phyloP scores from a whole-genome alignment of 2,329 filamentous ascomycete species.

The Ophiostoma quercus region DNA sequence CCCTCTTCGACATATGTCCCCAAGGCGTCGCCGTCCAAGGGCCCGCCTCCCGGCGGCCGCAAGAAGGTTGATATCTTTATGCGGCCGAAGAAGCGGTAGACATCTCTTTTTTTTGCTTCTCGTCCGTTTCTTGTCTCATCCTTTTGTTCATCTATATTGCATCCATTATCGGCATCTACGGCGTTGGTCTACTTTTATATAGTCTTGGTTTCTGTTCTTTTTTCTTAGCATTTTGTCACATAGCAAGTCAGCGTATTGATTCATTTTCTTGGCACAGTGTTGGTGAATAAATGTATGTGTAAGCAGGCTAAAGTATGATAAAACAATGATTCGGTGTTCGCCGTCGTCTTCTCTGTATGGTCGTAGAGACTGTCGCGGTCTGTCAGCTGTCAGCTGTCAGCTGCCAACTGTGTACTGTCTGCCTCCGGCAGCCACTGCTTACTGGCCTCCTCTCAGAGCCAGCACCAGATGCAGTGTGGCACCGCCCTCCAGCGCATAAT shows the following conservation, averaged over 20 bases:
- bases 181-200: not conserved
- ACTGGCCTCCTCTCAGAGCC: constrained; percentile 69
- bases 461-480: constrained; percentile 93
- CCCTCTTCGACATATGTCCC: not conserved
- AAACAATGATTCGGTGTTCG: not conserved
- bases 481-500: constrained; percentile 87
- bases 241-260: not conserved
- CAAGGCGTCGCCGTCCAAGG: constrained; percentile 4
- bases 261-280: not conserved
- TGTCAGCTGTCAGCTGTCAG: too few species aligned
- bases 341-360: too few species aligned
- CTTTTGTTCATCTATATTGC: not conserved
- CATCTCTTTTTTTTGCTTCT: not conserved
- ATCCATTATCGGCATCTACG: not conserved
- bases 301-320: not conserved
- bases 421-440: not conserved
- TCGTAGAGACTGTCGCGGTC: too few species aligned
- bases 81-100: constrained; percentile 40
- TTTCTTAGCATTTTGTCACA: not conserved
- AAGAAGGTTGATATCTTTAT: constrained; percentile 50
- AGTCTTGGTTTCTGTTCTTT: too few species aligned
- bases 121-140: too few species aligned
- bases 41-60: constrained; percentile 12
- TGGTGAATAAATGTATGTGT: not conserved
- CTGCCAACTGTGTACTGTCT: not conserved